Evolutionary conservation across 2,329 filamentous ascomycete genomes (phyloP).

Genomic region (Lomentospora prolificans): DNA sequence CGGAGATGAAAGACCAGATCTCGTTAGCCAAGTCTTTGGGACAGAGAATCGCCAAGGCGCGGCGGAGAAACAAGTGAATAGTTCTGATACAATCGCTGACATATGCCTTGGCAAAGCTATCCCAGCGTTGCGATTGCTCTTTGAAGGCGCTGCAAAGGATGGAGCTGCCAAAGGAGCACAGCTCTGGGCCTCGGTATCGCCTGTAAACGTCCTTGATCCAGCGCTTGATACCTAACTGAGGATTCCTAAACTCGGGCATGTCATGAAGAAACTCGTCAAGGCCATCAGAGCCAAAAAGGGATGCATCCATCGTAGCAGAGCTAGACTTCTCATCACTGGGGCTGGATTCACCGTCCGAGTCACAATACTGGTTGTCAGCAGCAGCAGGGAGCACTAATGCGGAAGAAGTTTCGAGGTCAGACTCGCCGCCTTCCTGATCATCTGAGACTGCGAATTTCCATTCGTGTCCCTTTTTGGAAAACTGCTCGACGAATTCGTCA

Average conservation of each 20-base stretch:
- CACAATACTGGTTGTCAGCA: too few relatives aligned
- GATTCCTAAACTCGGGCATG: neutral
- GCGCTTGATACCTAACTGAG: slow-evolving; percentile 11
- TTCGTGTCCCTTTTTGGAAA: slow-evolving; percentile 11
- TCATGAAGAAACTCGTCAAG: slow-evolving; percentile 10
- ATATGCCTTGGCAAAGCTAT: slow-evolving; percentile 16
- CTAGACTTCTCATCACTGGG: too few relatives aligned
- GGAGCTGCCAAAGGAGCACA: slow-evolving; percentile 14
- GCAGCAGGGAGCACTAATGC: neutral
- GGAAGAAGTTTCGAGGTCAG: too few relatives aligned
- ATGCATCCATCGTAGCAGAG: too few relatives aligned
- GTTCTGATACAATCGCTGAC: slow-evolving; percentile 18
- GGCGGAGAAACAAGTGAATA: slow-evolving; percentile 20
- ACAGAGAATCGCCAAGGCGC: slow-evolving; percentile 14
- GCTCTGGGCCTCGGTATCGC: slow-evolving; percentile 17
- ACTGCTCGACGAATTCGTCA: slow-evolving; percentile 11
- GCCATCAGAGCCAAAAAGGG: neutral
- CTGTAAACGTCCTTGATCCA: slow-evolving; percentile 17
- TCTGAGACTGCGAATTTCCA: slow-evolving; percentile 10
- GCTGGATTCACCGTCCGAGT: neutral
- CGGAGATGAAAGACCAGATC: slow-evolving; percentile 15
- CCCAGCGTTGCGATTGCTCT: slow-evolving; percentile 23
- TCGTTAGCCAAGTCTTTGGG: slow-evolving; percentile 12
- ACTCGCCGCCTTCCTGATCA: too few relatives aligned
- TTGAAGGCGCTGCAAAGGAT: slow-evolving; percentile 16